Conservation (phyloP, 129 eudicot species). For the Deinandra increscens region DNA sequence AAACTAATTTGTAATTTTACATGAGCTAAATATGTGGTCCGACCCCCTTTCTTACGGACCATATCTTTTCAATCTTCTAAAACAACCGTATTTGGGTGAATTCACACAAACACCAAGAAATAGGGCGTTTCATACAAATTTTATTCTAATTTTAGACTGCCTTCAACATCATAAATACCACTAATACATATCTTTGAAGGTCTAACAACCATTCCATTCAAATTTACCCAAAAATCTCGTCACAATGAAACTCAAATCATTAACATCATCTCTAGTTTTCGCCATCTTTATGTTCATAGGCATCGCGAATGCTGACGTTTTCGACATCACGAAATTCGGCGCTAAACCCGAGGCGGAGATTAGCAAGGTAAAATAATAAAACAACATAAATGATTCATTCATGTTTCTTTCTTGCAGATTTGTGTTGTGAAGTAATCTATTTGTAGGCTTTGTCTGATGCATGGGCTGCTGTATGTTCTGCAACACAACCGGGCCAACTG, state of each 20-base stretch:
- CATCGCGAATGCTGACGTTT: conserved; percentile 24
- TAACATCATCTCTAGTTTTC: conserved; percentile 14
- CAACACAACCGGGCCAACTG: conserved; percentile 29
- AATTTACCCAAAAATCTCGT: conserved; percentile 14
- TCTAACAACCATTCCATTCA: not conserved
- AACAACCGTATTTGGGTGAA: conserved; percentile 5
- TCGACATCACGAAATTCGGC: conserved; percentile 32
- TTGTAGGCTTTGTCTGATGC: conserved; percentile 30
- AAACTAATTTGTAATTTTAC: not conserved
- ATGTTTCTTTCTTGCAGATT: not conserved
- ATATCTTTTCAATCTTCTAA: not conserved
- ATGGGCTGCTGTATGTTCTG: conserved; percentile 29
- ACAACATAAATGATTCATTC: no score
- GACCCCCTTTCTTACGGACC: not conserved
- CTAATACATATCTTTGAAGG: not conserved
- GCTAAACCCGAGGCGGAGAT: conserved; percentile 34
- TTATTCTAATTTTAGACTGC: conserved; percentile 30
- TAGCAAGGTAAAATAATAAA: conserved; percentile 20
- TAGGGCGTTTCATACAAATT: conserved; percentile 12
- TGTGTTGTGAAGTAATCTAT: not conserved
- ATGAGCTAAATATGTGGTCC: conserved; percentile 5
- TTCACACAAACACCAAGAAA: conserved; percentile 21
- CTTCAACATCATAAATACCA: conserved; percentile 18
- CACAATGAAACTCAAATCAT: conserved; percentile 32
- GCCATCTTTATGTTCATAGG: not conserved